Evolutionary conservation across 495 filamentous ascomycete genomes (phyloP).

Genomic region (Aspergillus baeticus): DNA sequence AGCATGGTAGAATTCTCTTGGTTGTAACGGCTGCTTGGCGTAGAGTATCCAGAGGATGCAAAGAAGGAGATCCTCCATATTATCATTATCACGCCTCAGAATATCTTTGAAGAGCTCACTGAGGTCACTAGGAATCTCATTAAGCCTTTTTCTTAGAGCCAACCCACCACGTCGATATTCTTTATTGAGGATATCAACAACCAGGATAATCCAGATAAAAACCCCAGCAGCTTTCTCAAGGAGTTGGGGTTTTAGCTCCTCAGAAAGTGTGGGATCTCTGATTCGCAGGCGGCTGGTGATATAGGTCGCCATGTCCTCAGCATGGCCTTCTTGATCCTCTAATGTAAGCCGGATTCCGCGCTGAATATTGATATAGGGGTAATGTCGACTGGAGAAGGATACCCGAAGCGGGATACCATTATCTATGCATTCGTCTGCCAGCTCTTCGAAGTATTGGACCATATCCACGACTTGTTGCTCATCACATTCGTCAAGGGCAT

Average conservation of each 20-base stretch:
- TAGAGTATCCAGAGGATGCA: conserved; percentile 41
- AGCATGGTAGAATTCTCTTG: conserved; percentile 34
- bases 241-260: conserved; percentile 25
- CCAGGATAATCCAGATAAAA: conserved; percentile 50
- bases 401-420: conserved; percentile 22
- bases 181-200: conserved; percentile 44
- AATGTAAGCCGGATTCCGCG: conserved; percentile 30
- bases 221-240: conserved; percentile 40
- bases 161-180: conserved; percentile 29
- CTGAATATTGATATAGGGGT: conserved; percentile 42
- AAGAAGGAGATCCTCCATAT: conserved; percentile 27
- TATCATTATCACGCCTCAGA: conserved; percentile 26
- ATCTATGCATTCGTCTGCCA: conserved; percentile 20
- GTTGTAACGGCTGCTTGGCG: conserved; percentile 28
- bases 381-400: conserved; percentile 52
- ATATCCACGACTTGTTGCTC: conserved; percentile 35
- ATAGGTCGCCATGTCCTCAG: conserved; percentile 25
- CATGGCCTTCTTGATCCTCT: conserved; percentile 30
- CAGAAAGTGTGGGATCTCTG: conserved; percentile 7
- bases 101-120: conserved; percentile 41
- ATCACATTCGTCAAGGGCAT: conserved; percentile 43
- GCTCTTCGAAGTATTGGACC: conserved; percentile 37
- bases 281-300: conserved; percentile 22
- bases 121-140: conserved; percentile 33
- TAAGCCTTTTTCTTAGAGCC: conserved; percentile 25